These are phyloP conservation scores for Carpinus viminea DNA, from an alignment of 306 rosid species.

Conservation along the genomic window DNA sequence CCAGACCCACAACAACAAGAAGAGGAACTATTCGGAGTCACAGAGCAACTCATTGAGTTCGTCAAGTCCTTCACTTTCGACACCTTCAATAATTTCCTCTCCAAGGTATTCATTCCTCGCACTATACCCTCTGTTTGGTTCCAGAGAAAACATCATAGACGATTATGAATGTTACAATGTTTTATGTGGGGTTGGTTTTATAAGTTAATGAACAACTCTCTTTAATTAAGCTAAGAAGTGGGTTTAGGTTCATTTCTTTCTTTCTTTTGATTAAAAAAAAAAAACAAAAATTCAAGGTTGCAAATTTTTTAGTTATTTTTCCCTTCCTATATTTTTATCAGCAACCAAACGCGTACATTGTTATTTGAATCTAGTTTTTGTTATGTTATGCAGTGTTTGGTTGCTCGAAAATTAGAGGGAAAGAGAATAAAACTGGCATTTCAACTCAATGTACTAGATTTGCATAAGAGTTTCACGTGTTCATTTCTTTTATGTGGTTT, in stretches of 20 bases:
- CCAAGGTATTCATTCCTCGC: slow-evolving; percentile 46
- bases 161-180: not conserved
- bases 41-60: slow-evolving; percentile 53
- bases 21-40: slow-evolving; percentile 54
- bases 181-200: not conserved
- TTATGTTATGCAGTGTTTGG: not conserved
- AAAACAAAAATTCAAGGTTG: not conserved
- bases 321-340: not conserved
- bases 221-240: not conserved
- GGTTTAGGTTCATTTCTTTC: not conserved
- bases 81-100: slow-evolving; percentile 71
- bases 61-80: slow-evolving; percentile 71
- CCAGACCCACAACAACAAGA: slow-evolving; percentile 12
- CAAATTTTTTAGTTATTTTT: not conserved
- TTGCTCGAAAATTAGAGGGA: not conserved
- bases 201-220: not conserved
- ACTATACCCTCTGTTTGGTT: not conserved
- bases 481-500: not conserved
- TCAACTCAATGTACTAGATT: no score
- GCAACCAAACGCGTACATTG: not conserved
- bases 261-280: not conserved
- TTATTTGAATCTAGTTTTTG: not conserved
- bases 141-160: not conserved
- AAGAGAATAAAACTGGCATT: not conserved
- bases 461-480: not conserved